Evolutionary conservation across 2,329 filamentous ascomycete species (phyloP).

Genomic region (Trichoderma harzianum): DNA sequence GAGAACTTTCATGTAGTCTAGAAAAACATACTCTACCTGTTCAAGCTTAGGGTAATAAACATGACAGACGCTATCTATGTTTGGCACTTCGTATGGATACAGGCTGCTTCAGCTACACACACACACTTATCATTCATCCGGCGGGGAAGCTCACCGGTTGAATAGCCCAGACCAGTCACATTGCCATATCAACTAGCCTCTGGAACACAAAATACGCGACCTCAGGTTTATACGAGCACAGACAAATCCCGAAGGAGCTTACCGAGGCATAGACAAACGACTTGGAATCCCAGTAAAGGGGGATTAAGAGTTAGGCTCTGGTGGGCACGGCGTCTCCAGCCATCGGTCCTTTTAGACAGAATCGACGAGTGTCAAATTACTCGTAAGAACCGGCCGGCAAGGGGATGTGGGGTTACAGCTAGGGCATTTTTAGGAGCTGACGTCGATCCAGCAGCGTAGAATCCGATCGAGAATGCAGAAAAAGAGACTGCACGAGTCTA

Average conservation of each 20-base stretch:
- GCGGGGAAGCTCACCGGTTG: conserved; percentile 1
- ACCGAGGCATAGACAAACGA: neutral
- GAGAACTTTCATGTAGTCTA: neutral
- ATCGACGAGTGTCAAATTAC: neutral
- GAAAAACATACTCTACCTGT: neutral
- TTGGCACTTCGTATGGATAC: neutral
- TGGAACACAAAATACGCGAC: neutral
- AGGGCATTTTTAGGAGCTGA: neutral
- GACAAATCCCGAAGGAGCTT: neutral
- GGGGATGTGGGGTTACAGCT: neutral
- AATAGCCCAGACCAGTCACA: neutral
- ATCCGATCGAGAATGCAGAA: neutral
- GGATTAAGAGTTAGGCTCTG: neutral
- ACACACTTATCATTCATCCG: neutral
- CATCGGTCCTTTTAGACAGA: neutral
- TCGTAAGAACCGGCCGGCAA: neutral
- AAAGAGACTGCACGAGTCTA: neutral
- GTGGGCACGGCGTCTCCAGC: neutral
- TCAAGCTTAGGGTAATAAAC: neutral
- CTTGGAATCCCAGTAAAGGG: neutral
- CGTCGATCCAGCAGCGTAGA: neutral
- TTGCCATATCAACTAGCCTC: neutral
- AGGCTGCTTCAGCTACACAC: neutral
- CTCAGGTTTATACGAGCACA: neutral
- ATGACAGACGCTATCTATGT: neutral